These are phyloP conservation scores for Gnaphalium uliginosum DNA, from an alignment of 129 eudicot species.

Conservation along the genomic window DNA sequence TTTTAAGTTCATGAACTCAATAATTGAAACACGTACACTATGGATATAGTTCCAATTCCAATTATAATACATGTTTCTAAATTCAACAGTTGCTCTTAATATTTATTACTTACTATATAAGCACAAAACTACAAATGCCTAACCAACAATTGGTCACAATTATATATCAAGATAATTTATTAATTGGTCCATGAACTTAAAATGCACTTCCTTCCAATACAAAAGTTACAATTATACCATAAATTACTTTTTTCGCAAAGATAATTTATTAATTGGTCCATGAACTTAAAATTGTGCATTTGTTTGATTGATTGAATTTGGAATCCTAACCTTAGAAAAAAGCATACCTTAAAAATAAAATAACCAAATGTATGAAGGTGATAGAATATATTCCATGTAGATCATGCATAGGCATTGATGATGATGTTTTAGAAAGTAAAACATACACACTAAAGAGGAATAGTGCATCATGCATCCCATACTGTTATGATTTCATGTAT, in stretches of 20 bases:
- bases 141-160: slow-evolving; percentile 22
- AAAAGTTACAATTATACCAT: background rate
- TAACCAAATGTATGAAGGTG: slow-evolving; percentile 17
- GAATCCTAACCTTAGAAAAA: slow-evolving; percentile 31
- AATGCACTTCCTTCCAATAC: background rate
- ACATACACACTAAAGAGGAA: slow-evolving; percentile 28
- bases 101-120: background rate
- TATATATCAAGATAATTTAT: background rate
- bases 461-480: slow-evolving; percentile 24
- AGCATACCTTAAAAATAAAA: slow-evolving; percentile 16
- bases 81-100: background rate
- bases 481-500: slow-evolving; percentile 18
- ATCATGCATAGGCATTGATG: slow-evolving; percentile 36
- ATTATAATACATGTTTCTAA: slow-evolving; percentile 16
- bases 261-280: no score
- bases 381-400: slow-evolving; percentile 40
- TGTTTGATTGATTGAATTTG: slow-evolving; percentile 30
- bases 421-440: slow-evolving; percentile 25
- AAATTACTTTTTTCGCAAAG: slow-evolving; percentile 15
- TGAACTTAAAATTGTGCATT: slow-evolving; percentile 19
- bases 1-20: slow-evolving; percentile 21
- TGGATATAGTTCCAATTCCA: background rate
- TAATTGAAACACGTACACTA: slow-evolving; percentile 17
- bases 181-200: slow-evolving; percentile 6
- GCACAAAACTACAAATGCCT: background rate